Percentiles rank a stretch among this genome's conserved stretches.
These are phyloP conservation scores for Pseudocercospora vitis DNA, from an alignment of 2,329 filamentous ascomycete species.

Conservation along the genomic window DNA sequence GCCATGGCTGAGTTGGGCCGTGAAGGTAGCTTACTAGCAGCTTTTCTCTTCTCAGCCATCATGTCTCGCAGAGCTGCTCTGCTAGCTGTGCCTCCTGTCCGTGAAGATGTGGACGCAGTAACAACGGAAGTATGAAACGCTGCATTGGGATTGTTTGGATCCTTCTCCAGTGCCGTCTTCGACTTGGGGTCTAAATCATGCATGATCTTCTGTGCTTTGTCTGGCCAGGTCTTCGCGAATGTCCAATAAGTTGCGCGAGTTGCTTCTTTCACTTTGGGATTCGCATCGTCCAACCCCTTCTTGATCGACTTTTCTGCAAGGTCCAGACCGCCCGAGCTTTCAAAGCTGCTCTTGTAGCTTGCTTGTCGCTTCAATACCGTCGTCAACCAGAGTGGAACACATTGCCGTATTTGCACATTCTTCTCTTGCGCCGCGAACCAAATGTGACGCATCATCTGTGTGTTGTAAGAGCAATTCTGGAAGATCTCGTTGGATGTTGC, in stretches of 20 bases:
- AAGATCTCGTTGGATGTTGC: conserved; percentile 78
- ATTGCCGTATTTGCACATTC: conserved; percentile 82
- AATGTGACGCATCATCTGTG: conserved; percentile 81
- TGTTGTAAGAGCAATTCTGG: conserved; percentile 73
- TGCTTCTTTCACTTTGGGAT: conserved; percentile 83
- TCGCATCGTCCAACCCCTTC: conserved; percentile 84
- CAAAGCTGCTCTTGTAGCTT: conserved; percentile 76
- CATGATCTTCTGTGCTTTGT: conserved; percentile 75
- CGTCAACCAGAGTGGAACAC: conserved; percentile 78
- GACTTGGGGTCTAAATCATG: conserved; percentile 74
- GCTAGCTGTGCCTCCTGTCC: conserved; percentile 48
- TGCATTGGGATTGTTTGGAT: conserved; percentile 74
- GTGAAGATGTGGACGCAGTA: conserved; percentile 38
- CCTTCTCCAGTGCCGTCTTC: conserved; percentile 76
- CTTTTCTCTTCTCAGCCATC: conserved; percentile 71
- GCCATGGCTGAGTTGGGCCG: conserved; percentile 61
- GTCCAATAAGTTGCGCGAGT: conserved; percentile 85
- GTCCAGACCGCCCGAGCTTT: conserved; percentile 81
- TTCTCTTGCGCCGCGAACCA: conserved; percentile 84
- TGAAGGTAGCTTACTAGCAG: conserved; percentile 49
- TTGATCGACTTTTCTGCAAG: conserved; percentile 83
- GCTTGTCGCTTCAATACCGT: conserved; percentile 76
- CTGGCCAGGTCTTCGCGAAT: conserved; percentile 75
- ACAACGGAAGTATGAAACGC: conserved; percentile 46
- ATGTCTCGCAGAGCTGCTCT: conserved; percentile 71